phyloP scores from a whole-genome alignment of 148 eudicot genomes.

The Limonium bicolor region DNA sequence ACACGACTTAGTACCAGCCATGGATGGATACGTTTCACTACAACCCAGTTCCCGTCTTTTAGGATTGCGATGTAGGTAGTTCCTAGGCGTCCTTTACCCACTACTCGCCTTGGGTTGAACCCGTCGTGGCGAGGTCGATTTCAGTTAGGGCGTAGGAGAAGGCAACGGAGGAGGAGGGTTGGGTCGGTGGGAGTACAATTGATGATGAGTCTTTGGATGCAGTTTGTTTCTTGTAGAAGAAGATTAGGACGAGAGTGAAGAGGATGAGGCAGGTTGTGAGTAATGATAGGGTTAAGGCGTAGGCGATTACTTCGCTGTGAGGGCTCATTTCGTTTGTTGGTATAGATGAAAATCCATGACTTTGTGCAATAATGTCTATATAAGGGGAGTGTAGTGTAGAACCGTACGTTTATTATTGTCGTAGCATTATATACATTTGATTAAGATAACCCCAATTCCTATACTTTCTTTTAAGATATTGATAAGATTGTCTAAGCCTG shows the following conservation, averaged over 20 bases:
- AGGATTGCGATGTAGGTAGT: slow-evolving; percentile 51
- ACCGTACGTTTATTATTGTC: too few relatives aligned
- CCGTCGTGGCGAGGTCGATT: slow-evolving; percentile 51
- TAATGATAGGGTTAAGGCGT: slow-evolving; percentile 18
- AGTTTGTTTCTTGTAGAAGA: slow-evolving; percentile 27
- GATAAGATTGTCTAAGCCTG: too few relatives aligned
- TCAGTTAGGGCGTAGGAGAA: slow-evolving; percentile 28
- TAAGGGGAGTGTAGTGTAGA: too few relatives aligned
- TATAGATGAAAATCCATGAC: too few relatives aligned
- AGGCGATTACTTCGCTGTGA: too few relatives aligned
- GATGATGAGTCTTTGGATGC: slow-evolving; percentile 14
- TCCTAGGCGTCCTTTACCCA: slow-evolving; percentile 73
- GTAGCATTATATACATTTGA: too few relatives aligned
- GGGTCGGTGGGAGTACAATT: too few relatives aligned
- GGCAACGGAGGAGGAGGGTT: slow-evolving; percentile 13
- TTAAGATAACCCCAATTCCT: too few relatives aligned
- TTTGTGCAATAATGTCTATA: too few relatives aligned
- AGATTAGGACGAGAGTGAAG: slow-evolving; percentile 10
- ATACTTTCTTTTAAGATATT: too few relatives aligned
- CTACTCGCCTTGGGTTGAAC: slow-evolving; percentile 43
- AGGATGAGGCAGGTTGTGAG: slow-evolving; percentile 19
- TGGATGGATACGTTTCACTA: slow-evolving; percentile 60
- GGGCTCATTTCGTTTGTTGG: too few relatives aligned
- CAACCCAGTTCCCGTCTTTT: slow-evolving; percentile 34
- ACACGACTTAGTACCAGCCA: slow-evolving; percentile 47